Evolutionary conservation across 768 basidiomycete genomes (phyloP).

Genomic region (Nidula microcarpa): DNA sequence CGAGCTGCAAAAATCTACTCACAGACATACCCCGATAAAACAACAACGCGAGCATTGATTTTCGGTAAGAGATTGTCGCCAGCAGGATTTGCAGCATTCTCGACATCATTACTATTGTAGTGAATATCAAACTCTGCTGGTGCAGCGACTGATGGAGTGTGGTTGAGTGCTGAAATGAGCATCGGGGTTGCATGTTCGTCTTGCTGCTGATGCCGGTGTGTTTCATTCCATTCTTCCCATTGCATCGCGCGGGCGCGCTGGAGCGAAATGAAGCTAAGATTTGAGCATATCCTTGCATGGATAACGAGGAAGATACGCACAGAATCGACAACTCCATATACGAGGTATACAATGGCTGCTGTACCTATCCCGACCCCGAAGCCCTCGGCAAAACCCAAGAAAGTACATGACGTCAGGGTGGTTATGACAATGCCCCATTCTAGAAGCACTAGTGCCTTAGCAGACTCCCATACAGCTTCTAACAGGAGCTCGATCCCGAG

Average conservation of each 20-base stretch:
- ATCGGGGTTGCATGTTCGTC: too few species aligned
- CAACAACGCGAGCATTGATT: conserved; percentile 6
- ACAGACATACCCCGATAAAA: conserved; percentile 10
- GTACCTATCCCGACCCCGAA: conserved; percentile 19
- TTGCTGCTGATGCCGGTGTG: too few species aligned
- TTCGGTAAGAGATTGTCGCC: conserved; percentile 4
- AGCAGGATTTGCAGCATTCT: neutral
- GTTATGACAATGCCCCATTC: conserved; percentile 15
- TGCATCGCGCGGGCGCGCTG: conserved; percentile 12
- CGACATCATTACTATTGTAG: too few species aligned
- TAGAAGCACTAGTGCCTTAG: conserved; percentile 10
- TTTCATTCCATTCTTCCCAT: conserved; percentile 15
- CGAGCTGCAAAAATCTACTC: conserved; percentile 2
- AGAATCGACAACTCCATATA: conserved; percentile 16
- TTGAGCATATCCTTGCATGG: neutral
- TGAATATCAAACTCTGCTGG: too few species aligned
- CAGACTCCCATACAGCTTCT: conserved; percentile 17
- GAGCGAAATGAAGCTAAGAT: neutral
- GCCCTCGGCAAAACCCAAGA: conserved; percentile 18
- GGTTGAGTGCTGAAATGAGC: too few species aligned
- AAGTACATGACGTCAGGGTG: conserved; percentile 14
- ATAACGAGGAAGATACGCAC: conserved; percentile 4
- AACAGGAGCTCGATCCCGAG: conserved; percentile 17
- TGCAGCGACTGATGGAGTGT: too few species aligned
- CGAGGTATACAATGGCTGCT: conserved; percentile 12